Conservation (phyloP, 2,329 filamentous ascomycete genomes). For the Diaporthe citrichinensis region DNA sequence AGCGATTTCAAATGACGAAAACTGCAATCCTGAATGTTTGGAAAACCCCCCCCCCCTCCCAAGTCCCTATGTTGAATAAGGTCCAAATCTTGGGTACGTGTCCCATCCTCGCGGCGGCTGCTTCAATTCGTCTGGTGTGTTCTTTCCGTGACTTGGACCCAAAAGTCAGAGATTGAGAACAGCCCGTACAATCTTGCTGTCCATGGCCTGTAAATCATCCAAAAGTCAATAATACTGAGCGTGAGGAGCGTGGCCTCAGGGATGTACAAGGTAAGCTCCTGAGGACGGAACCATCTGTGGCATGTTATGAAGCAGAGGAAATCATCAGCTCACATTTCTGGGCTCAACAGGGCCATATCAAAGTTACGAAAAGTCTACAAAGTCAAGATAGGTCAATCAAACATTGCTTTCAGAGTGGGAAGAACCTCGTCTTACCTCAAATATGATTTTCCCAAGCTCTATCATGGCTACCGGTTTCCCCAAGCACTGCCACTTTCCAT, state of each 20-base stretch:
- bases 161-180: neutral
- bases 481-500: constrained; percentile 51
- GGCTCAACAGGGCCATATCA: constrained; percentile 2
- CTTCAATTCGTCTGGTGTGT: neutral
- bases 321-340: constrained; percentile 2
- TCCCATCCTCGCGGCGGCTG: neutral
- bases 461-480: constrained; percentile 26
- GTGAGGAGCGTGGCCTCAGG: neutral
- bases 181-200: neutral
- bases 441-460: constrained; percentile 11
- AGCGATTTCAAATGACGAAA: neutral
- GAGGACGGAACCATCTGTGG: neutral
- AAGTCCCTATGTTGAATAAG: constrained; percentile 21
- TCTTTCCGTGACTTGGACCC: constrained; percentile 7
- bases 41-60: too few relatives aligned
- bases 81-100: neutral
- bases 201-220: neutral
- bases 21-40: neutral
- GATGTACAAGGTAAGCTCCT: neutral
- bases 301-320: neutral
- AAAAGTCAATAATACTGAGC: neutral
- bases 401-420: neutral
- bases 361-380: constrained; percentile 12
- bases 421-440: neutral
- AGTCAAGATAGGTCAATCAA: neutral